A percentile compares a stretch with the other conserved stretches of the same genome.
Evolutionary conservation across 208 protist genomes (phyloP).

Genomic region (Tritrichomonas musculus): DNA sequence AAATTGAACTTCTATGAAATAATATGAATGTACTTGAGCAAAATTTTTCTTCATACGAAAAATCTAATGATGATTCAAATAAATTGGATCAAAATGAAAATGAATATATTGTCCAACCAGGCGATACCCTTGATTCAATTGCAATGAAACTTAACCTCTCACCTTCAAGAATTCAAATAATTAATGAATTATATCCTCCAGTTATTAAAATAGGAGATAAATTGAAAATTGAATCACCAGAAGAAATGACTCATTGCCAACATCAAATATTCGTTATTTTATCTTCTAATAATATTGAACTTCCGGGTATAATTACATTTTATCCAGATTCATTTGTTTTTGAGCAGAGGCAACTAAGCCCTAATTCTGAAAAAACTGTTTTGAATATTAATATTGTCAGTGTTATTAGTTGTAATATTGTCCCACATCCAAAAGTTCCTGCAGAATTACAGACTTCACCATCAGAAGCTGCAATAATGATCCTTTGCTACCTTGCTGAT

Average conservation of each 20-base stretch:
- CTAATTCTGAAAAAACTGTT: neutral
- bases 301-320: neutral
- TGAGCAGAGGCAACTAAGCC: neutral
- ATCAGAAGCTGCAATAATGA: neutral
- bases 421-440: neutral
- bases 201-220: neutral
- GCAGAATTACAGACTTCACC: neutral
- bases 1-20: too few species aligned
- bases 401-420: neutral
- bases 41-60: too few species aligned
- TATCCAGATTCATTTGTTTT: neutral
- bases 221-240: neutral
- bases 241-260: neutral
- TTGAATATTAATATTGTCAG: neutral
- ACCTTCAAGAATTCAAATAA: neutral
- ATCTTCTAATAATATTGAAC: slow-evolving; percentile 1
- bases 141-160: neutral
- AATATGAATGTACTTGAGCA: too few species aligned
- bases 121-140: neutral
- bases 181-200: neutral
- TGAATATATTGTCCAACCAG: neutral
- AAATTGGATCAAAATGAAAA: too few species aligned
- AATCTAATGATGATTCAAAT: too few species aligned
- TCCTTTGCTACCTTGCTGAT: neutral
- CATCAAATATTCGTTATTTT: neutral